Evolutionary conservation across 169 alveolate genomes (phyloP), one percentile per base, ranked within the genome.

Genomic region (Plasmodium inui): DNA sequence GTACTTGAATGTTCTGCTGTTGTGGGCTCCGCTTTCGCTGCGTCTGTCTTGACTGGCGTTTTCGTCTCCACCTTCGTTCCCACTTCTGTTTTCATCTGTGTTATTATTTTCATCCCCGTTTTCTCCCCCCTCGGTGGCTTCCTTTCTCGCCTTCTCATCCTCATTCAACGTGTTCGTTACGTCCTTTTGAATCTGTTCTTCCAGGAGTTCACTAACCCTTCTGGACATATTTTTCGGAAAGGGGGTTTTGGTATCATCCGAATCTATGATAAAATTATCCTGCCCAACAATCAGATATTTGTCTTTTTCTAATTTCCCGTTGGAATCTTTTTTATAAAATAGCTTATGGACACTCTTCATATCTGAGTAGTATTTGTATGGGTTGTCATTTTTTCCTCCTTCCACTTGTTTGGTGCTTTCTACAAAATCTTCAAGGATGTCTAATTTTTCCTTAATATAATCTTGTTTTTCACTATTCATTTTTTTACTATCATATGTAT

Each of bases 211-310:
- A 32, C 39, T 28, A 84, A 84, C 85, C 30, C 17, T 74, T 14
- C 30, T 28, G 61, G 84, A 84, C 84, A 73, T 46, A 41, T 73
- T 73, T 84, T 46, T 28, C 10, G 76, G 93, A 46, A 73, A 73
- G 22, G 93, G 93, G 26, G 53, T 50, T 72, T 46, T 28, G 19
- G 19, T 30, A 50, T 84, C 93, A 72, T 72, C 74, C 37, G 93
- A 84, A 84, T 84, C 93, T 73, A 84, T 84, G 61, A 84, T 84
- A 84, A 53, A 84, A 72, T 84, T 84, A 84, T 84, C 73, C 80
- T 84, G 82, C 30, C 93, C 93, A 50, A 84, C 93, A 53, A 84
- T 72, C 3, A 84, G 50, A 84, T 61, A 72, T 84, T 84, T 84
- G 17, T 73, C 80, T 3, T 39, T 26, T 41, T 84, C 93, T 26